Conservation (phyloP, 192 early-diverging fungal species). For the Coemansia sp. region DNA sequence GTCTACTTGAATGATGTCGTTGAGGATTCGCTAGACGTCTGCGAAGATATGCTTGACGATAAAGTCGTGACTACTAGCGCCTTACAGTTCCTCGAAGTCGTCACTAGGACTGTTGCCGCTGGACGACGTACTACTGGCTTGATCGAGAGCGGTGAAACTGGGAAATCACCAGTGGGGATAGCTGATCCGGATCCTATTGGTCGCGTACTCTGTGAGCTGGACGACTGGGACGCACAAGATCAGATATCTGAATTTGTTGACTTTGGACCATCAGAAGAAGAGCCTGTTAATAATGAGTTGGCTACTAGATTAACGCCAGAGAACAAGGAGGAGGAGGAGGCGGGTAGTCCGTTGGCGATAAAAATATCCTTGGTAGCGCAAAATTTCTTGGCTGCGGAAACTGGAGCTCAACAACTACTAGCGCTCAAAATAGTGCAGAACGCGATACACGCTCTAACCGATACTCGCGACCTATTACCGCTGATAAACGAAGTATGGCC, state of each 20-base stretch:
- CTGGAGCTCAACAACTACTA: constrained; percentile 37
- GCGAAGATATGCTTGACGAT: constrained; percentile 23
- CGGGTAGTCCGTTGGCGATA: constrained; percentile 35
- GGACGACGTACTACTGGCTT: not conserved
- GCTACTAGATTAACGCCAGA: not conserved
- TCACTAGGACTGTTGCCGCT: constrained; percentile 23
- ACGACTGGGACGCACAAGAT: constrained; percentile 12
- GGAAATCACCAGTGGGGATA: not conserved
- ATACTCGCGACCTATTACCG: constrained; percentile 37
- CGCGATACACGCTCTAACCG: constrained; percentile 15
- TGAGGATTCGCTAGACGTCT: constrained; percentile 47
- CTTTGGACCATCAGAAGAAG: not conserved
- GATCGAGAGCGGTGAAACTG: not conserved
- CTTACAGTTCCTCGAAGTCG: constrained; percentile 30
- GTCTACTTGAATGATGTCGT: constrained; percentile 47
- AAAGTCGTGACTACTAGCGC: constrained; percentile 7
- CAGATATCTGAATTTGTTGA: constrained; percentile 18
- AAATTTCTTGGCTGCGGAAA: constrained; percentile 19
- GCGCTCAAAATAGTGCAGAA: constrained; percentile 46
- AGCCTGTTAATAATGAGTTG: not conserved
- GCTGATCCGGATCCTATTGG: constrained; percentile 26
- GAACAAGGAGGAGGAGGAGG: constrained; percentile 7
- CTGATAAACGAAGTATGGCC: constrained; percentile 49
- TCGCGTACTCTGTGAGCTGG: constrained; percentile 24
- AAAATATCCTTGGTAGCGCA: constrained; percentile 38